Evolutionary conservation across 1,284 basidiomycete species (phyloP), one percentile per base, ranked within the genome.

Genomic region (Salmacisia buchloeana): DNA sequence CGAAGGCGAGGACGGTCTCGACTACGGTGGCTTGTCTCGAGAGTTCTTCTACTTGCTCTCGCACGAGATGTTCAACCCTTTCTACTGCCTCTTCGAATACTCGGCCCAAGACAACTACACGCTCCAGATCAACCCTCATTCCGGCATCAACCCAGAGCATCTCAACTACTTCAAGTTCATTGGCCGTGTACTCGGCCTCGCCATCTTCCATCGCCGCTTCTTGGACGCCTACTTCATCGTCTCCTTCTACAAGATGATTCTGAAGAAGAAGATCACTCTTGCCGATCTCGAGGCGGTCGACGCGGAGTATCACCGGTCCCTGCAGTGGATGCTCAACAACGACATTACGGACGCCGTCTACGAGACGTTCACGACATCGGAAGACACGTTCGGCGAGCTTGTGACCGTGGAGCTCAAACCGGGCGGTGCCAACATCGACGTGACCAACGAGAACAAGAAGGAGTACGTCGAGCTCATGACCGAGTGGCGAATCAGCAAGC

Each of bases 121-220:
- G 3, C 86, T 97, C 12, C 94, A 97, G 83, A 94, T 97, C 83
- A 97, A 97, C 82, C 93, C 93, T 59, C 93, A 94, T 72, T 96
- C 92, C 15, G 92, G 90, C 63, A 92, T 98, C 79, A 98, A 98
- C 81, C 96, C 94, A 0, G 96, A 99, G 81, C 96, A 99, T 82
- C 82, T 99, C 73, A 97, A 93, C 83, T 99, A 98, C 84, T 98
- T 98, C 88, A 97, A 96, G 83, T 98, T 98, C 81, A 97, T 97
- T 69, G 94, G 96, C 21, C 87, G 96, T 61, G 88, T 89, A 66
- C 85, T 97, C 70, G 94, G 94, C 66, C 85, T 97, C 23, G 94
- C 92, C 62, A 96, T 98, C 80, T 99, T 97, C 88, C 96, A 99
- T 81, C 87, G 94, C 71, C 88, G 94, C 10, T 98, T 98, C 88